Conservation (phyloP, 129 eudicot genomes). For the Arctium minus region DNA sequence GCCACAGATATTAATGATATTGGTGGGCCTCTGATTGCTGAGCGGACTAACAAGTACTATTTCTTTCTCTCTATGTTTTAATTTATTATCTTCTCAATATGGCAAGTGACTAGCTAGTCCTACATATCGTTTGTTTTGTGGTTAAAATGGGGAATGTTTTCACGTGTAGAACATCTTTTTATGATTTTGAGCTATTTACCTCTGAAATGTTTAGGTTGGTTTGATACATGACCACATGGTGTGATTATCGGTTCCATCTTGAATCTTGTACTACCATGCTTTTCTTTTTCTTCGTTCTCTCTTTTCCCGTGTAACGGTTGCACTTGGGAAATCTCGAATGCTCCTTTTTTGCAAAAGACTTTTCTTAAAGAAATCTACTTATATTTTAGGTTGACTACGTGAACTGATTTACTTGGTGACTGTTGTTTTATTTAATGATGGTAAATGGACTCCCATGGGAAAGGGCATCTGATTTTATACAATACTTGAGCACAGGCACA, state of each 20-base stretch:
- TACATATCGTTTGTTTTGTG: neutral
- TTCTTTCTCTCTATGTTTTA: neutral
- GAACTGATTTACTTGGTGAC: too few species aligned
- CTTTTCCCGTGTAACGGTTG: too few species aligned
- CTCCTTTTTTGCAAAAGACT: too few species aligned
- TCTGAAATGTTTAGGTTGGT: neutral
- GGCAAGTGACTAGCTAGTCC: neutral
- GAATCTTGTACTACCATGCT: neutral
- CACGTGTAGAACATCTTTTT: neutral
- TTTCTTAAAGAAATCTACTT: too few species aligned
- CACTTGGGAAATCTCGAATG: neutral
- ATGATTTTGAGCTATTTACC: neutral
- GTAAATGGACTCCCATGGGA: too few species aligned
- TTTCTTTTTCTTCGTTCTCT: too few species aligned
- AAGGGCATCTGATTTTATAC: too few species aligned
- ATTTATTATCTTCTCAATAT: neutral
- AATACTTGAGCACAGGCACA: too few species aligned
- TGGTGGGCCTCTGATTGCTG: constrained; percentile 39
- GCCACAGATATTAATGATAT: constrained; percentile 38
- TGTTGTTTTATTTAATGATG: too few species aligned
- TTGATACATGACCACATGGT: neutral
- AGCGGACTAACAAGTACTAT: constrained; percentile 56
- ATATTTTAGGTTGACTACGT: too few species aligned
- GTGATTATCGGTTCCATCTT: neutral
- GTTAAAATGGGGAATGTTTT: neutral